These are phyloP conservation scores for Trichophyton benhamiae DNA, from an alignment of 2,329 filamentous ascomycete genomes.

Conservation along the genomic window DNA sequence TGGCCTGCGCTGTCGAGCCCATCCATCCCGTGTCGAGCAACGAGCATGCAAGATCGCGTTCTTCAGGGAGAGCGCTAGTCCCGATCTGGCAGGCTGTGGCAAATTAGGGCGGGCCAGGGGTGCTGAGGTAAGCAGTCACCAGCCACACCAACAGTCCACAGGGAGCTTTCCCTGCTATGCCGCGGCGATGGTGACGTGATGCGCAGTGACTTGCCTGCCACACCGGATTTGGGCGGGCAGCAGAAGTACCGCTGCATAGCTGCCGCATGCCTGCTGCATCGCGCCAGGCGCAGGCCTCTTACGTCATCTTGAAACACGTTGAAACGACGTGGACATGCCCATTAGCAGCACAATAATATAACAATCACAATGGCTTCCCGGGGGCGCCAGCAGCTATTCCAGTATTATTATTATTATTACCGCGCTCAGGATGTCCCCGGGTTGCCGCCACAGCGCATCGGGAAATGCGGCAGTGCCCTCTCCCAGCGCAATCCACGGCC, in stretches of 20 bases:
- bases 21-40: not conserved
- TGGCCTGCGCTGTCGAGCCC: too few species aligned
- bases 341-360: not conserved
- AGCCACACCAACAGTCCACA: not conserved
- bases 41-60: not conserved
- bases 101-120: not conserved
- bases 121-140: not conserved
- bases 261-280: not conserved
- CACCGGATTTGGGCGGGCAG: not conserved
- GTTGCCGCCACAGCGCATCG: constrained; percentile 14
- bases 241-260: not conserved
- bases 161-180: not conserved
- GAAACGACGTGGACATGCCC: not conserved
- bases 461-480: constrained; percentile 26
- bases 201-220: not conserved
- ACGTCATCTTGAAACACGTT: not conserved
- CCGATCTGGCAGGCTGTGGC: not conserved
- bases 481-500: constrained; percentile 30
- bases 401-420: too few species aligned
- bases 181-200: not conserved
- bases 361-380: too few species aligned
- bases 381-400: too few species aligned
- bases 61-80: not conserved
- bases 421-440: constrained; percentile 20
- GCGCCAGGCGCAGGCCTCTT: too few species aligned